A percentile compares a stretch with the other conserved stretches of the same genome.
Conservation (phyloP, 2,329 filamentous ascomycete genomes). For the Penicillium sp. region DNA sequence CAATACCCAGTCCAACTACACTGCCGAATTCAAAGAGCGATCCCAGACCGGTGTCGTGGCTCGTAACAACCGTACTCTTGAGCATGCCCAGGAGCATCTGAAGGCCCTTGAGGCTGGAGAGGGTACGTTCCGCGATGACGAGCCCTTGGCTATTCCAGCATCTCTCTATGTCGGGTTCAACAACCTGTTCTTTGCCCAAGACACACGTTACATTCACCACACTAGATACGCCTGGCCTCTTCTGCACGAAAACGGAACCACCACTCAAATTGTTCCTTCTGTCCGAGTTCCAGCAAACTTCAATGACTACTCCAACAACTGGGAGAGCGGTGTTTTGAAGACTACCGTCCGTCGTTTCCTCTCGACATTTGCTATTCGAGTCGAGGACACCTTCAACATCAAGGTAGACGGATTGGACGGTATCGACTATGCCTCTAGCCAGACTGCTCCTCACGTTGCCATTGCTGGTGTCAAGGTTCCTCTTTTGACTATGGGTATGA, state of each 20-base stretch:
- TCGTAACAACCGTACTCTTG: slow-evolving; percentile 15
- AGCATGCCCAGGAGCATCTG: neutral
- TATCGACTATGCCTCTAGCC: slow-evolving; percentile 18
- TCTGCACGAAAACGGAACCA: slow-evolving; percentile 20
- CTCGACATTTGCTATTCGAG: slow-evolving; percentile 4
- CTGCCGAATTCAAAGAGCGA: slow-evolving; percentile 4
- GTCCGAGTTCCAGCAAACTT: slow-evolving; percentile 11
- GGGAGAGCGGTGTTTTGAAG: neutral
- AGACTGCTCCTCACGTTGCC: slow-evolving; percentile 12
- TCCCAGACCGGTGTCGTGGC: slow-evolving; percentile 10
- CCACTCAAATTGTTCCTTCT: slow-evolving; percentile 15
- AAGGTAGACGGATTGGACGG: slow-evolving; percentile 9
- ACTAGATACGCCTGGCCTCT: slow-evolving; percentile 20
- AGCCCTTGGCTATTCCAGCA: slow-evolving; percentile 17
- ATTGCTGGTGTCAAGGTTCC: slow-evolving; percentile 17
- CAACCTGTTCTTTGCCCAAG: slow-evolving; percentile 23
- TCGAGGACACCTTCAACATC: neutral
- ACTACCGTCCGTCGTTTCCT: slow-evolving; percentile 3
- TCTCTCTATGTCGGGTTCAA: slow-evolving; percentile 14
- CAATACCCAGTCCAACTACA: slow-evolving; percentile 12
- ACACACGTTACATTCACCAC: slow-evolving; percentile 16
- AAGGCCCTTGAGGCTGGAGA: slow-evolving; percentile 12
- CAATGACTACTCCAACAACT: neutral
- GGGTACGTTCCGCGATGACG: slow-evolving; percentile 16
- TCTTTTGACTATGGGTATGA: slow-evolving; percentile 2